Conservation (phyloP, 192 early-diverging fungal genomes). For the Rhizophagus sp. region DNA sequence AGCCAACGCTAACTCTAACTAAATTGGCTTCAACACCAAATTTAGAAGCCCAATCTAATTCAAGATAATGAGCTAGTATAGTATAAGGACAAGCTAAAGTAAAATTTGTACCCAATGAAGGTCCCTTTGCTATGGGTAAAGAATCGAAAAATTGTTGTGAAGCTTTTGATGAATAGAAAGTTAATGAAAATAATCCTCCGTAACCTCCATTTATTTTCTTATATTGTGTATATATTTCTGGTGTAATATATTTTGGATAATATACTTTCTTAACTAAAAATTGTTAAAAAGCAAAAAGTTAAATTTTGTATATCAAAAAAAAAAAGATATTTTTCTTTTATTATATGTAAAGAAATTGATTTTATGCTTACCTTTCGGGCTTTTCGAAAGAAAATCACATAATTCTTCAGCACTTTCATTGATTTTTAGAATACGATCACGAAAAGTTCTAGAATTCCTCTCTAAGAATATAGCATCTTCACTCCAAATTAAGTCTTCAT, state of each 20-base stretch:
- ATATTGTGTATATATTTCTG: constrained; percentile 67
- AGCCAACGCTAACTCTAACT: constrained; percentile 86
- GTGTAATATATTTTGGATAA: constrained; percentile 83
- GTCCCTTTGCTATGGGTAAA: constrained; percentile 85
- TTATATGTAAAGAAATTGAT: background rate
- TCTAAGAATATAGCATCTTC: constrained; percentile 96
- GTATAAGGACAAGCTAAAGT: constrained; percentile 94
- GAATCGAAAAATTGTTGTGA: constrained; percentile 78
- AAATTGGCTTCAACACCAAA: constrained; percentile 77
- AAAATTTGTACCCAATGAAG: constrained; percentile 96
- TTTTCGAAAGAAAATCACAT: constrained; percentile 65
- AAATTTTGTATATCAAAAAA: constrained; percentile 1
- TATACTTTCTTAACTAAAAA: constrained; percentile 66
- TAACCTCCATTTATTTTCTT: constrained; percentile 69
- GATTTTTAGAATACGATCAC: constrained; percentile 68
- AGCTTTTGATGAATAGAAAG: constrained; percentile 58
- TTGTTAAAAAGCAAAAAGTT: background rate
- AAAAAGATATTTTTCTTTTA: background rate
- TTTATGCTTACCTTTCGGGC: constrained; percentile 65
- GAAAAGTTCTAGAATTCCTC: constrained; percentile 89
- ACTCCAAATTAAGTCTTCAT: constrained; percentile 85
- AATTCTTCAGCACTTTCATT: constrained; percentile 81
- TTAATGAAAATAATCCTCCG: constrained; percentile 86
- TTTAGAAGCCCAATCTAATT: constrained; percentile 89
- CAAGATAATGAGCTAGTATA: constrained; percentile 91